phyloP scores from a whole-genome alignment of 2,329 filamentous ascomycete species.

The Hymenoscyphus albidus region DNA sequence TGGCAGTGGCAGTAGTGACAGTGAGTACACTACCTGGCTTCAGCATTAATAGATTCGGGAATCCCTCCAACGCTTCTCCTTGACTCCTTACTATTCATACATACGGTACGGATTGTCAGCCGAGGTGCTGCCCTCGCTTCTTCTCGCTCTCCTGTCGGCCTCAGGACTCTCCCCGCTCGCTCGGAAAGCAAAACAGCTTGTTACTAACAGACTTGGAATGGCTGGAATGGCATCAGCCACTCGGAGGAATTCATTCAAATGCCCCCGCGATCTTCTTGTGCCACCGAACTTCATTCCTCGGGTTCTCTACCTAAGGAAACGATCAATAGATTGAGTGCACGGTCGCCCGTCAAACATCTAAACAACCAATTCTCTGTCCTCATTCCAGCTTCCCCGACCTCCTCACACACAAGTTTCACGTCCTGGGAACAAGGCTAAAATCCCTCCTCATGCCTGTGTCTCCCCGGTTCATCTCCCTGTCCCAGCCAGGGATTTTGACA shows the following conservation, averaged over 20 bases:
- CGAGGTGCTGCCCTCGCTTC: not conserved
- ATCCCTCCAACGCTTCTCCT: not conserved
- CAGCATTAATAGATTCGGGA: not conserved
- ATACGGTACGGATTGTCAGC: not conserved
- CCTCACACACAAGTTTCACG: slow-evolving; percentile 21
- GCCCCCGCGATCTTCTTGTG: not conserved
- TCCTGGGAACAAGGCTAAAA: slow-evolving; percentile 16
- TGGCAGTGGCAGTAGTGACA: not conserved
- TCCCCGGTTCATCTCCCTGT: slow-evolving; percentile 17
- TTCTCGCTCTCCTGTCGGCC: not conserved
- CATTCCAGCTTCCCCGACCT: not conserved
- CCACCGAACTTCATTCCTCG: slow-evolving; percentile 1
- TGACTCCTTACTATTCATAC: not conserved
- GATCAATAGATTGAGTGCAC: not conserved
- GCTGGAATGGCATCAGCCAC: not conserved
- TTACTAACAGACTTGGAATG: too few relatives aligned
- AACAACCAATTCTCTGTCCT: not conserved
- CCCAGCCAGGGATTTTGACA: slow-evolving; percentile 11
- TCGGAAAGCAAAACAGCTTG: not conserved
- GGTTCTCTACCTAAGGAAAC: not conserved
- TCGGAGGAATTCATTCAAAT: slow-evolving; percentile 8
- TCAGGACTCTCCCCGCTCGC: slow-evolving; percentile 2
- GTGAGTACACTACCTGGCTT: not conserved
- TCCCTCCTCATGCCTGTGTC: slow-evolving; percentile 18
- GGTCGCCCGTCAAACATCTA: not conserved